A percentile compares a stretch with the other conserved stretches of the same genome.
Conservation (phyloP, 257 asterid species). For the Solanum paucissectum region DNA sequence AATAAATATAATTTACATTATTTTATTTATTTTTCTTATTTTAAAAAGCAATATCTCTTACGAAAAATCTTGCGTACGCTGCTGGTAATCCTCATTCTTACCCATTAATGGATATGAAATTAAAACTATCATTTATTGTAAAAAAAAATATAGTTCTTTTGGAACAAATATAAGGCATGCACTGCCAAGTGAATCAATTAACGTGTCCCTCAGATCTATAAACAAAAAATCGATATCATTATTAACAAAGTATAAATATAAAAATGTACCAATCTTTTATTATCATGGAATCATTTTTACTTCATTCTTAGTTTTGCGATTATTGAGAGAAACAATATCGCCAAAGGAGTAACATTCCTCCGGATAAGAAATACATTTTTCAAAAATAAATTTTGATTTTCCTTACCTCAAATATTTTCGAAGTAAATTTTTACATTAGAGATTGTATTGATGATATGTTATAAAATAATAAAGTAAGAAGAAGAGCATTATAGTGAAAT, state of each 20-base stretch:
- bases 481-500: background rate
- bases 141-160: no score
- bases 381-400: no score
- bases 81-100: background rate
- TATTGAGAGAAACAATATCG: background rate
- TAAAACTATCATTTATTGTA: no score
- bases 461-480: background rate
- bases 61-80: no score
- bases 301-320: background rate
- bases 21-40: no score
- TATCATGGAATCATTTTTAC: background rate
- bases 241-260: background rate
- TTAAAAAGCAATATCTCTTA: no score
- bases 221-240: no score
- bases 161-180: background rate
- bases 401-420: background rate
- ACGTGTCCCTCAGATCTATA: background rate
- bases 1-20: no score
- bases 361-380: background rate
- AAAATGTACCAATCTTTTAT: background rate
- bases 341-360: background rate
- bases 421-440: background rate
- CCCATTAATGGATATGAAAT: background rate
- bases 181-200: background rate
- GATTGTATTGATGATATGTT: background rate